Conservation (phyloP, 345 rosid species). For the Salix koriyanagi region DNA sequence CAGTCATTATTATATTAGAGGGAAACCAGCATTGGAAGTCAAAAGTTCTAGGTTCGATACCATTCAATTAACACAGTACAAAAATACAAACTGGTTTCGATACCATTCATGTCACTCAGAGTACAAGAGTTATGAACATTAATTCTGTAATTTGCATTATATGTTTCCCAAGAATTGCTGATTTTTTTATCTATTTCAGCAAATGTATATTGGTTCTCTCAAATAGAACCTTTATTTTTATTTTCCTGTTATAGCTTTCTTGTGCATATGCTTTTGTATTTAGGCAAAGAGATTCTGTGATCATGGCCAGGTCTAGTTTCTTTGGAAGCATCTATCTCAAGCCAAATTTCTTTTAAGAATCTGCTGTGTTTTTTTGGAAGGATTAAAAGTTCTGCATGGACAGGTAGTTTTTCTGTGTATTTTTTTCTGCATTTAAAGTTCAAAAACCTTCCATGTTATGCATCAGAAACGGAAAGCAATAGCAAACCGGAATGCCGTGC, state of each 20-base stretch:
- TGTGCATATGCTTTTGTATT: neutral
- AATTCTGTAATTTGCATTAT: slow-evolving; percentile 12
- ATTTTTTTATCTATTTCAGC: slow-evolving; percentile 21
- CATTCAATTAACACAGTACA: slow-evolving; percentile 6
- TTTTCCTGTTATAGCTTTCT: neutral
- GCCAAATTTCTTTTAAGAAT: neutral
- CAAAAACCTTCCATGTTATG: neutral
- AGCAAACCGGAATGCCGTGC: too few species aligned
- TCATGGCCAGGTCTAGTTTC: neutral
- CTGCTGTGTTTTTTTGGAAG: neutral
- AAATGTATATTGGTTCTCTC: slow-evolving; percentile 12
- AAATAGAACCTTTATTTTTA: neutral
- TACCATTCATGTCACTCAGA: slow-evolving; percentile 4
- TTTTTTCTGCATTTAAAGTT: neutral
- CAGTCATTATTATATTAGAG: slow-evolving; percentile 6
- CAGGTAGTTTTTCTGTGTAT: neutral
- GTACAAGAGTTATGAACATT: neutral
- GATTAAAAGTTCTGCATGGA: neutral
- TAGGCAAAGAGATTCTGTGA: neutral
- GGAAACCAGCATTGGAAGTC: slow-evolving; percentile 2
- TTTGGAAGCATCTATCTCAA: neutral
- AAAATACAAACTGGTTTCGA: slow-evolving; percentile 6
- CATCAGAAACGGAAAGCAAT: neutral
- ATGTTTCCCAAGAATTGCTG: slow-evolving; percentile 22
- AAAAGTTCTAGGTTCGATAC: slow-evolving; percentile 7